Evolutionary conservation across 2,329 filamentous ascomycete genomes (phyloP), one percentile per base, ranked within the genome.

Genomic region (Penicillium capsulatum): DNA sequence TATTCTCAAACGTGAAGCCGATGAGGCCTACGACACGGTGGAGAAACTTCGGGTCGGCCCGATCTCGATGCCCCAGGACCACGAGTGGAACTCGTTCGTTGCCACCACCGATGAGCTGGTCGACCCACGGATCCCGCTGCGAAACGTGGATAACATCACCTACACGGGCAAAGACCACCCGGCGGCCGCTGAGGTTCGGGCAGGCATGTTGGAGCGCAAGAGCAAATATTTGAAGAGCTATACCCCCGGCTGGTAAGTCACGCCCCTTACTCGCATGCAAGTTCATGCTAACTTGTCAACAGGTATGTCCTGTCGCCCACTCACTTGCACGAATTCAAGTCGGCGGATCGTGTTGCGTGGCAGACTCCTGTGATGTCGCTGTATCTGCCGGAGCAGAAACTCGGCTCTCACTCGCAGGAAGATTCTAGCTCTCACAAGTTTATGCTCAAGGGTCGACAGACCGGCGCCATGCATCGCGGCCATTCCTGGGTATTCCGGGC

Each of bases 151-250:
- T 57, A 84, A 86, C 47, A 94, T 98, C 51, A 80, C 86, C 44
- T 98, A 97, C 61, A 90, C 90, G 13, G 92, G 92, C 29, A 88
- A 87, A 60, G 79, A 94, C 55, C 86, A 95, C 63, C 81, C 86
- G 45, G 80, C 86, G 65, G 87, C 74, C 61, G 73, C 86, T 45
- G 91, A 97, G 65, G 86, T 98, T 37, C 78, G 90, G 45, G 87
- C 88, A 14, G 92, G 92, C 2, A 81, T 96, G 67, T 73, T 98
- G 24, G 92, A 98, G 71, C 84, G 92, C 52, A 97, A 97, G 80
- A 95, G 89, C 77, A 98, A 97, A 63, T 98, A 97, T 59, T 72
- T 98, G 46, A 97, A 96, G 73, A 96, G 90, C 64, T 96, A 96
- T 65, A 92, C 90, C 6, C 86, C 89, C 17, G 91, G 91, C 60